A percentile compares a stretch with the other conserved stretches of the same genome.
These are phyloP conservation scores for Kazachstania africana DNA, from an alignment of 805 yeast genomes.

Conservation along the genomic window DNA sequence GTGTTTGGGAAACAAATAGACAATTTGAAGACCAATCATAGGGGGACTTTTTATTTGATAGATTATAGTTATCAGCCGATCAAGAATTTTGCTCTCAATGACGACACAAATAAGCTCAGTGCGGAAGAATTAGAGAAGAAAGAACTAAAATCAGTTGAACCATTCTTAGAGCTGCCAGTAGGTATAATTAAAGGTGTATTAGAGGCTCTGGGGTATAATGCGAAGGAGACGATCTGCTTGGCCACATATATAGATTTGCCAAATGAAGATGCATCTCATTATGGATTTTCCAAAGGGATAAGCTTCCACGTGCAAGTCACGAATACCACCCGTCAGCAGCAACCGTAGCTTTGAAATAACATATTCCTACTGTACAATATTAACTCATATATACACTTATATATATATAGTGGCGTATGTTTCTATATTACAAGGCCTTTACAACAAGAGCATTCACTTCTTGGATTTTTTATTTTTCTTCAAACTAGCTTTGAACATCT, in stretches of 20 bases:
- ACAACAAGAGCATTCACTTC: too few species aligned
- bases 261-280: slow-evolving; percentile 6
- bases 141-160: slow-evolving; percentile 19
- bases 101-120: neutral
- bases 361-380: too few species aligned
- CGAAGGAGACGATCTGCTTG: slow-evolving; percentile 17
- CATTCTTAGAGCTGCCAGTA: slow-evolving; percentile 24
- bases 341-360: too few species aligned
- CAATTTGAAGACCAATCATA: slow-evolving; percentile 81
- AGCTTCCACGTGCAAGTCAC: slow-evolving; percentile 25
- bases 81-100: slow-evolving; percentile 12
- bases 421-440: too few species aligned
- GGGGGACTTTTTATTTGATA: slow-evolving; percentile 34
- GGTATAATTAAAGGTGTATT: slow-evolving; percentile 26
- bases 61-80: slow-evolving; percentile 23
- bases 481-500: slow-evolving; percentile 12
- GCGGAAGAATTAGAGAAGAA: slow-evolving; percentile 9
- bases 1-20: slow-evolving; percentile 82
- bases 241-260: slow-evolving; percentile 22
- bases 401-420: too few species aligned
- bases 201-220: slow-evolving; percentile 18
- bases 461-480: slow-evolving; percentile 8
- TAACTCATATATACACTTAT: too few species aligned
- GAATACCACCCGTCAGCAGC: too few species aligned
- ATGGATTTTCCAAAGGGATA: slow-evolving; percentile 17